These are phyloP conservation scores for Plasmodium vivax DNA, from an alignment of 169 alveolate species.

Conservation along the genomic window DNA sequence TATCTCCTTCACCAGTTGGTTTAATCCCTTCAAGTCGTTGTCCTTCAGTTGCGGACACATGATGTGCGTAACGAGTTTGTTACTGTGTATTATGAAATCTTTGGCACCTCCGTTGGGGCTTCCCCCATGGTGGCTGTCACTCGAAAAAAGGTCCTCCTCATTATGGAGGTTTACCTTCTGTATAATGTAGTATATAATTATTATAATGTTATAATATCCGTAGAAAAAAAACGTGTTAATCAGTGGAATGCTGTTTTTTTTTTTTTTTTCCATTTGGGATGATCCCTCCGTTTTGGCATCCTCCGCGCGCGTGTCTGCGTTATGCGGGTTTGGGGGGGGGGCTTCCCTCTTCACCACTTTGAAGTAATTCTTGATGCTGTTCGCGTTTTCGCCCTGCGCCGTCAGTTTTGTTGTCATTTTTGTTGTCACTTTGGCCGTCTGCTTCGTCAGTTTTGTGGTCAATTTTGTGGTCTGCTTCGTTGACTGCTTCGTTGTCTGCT, in stretches of 20 bases:
- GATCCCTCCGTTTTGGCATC: not conserved
- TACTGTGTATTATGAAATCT: slow-evolving; percentile 26
- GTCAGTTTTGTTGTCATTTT: not conserved
- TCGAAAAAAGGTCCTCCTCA: not conserved
- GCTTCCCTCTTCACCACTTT: slow-evolving; percentile 30
- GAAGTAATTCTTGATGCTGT: slow-evolving; percentile 61
- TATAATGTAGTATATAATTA: slow-evolving; percentile 61
- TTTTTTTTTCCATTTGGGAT: slow-evolving; percentile 6
- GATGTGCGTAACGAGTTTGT: slow-evolving; percentile 49
- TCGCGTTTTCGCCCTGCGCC: not conserved
- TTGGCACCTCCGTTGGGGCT: not conserved
- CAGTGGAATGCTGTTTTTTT: not conserved
- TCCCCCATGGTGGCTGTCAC: slow-evolving; percentile 18
- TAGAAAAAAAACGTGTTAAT: slow-evolving; percentile 49
- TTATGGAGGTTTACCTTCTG: slow-evolving; percentile 26
- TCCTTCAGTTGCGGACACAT: slow-evolving; percentile 42
- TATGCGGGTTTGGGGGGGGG: not conserved
- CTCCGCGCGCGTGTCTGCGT: not conserved
- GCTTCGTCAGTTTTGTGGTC: not conserved
- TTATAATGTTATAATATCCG: slow-evolving; percentile 54
- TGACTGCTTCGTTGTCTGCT: not conserved
- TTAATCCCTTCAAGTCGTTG: not conserved
- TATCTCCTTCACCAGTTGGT: slow-evolving; percentile 24
- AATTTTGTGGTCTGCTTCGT: not conserved
- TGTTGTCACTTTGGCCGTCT: not conserved